Evolutionary conservation across 192 early-diverging fungal genomes (phyloP), one percentile per base, ranked within the genome.

Genomic region (Coemansia sp.): DNA sequence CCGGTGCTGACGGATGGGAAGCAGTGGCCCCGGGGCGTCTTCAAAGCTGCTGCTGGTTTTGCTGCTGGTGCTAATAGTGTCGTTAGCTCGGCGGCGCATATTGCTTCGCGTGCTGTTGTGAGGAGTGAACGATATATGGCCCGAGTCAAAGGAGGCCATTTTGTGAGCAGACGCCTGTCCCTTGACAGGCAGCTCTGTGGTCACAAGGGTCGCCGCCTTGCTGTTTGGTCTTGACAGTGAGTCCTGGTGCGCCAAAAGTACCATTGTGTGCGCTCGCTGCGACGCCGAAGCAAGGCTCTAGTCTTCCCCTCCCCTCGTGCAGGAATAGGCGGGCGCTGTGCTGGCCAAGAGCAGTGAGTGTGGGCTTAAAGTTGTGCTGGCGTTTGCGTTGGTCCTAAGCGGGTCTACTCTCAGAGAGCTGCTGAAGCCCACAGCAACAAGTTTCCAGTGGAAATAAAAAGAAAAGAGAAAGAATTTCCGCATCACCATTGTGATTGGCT

Each of bases 1-100:
- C 18, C 68, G 40, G 23, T 50, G 37, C 28, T 70, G 68, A 48
- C 74, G 63, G 26, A 77, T 77, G 30, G 74, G 74, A 16, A 77
- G 60, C 52, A 77, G 59, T 1, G 74, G 74, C 10, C 74, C 64
- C 15, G 63, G 55, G 14, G 47, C 20, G 49, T 70, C 74, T 55
- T 70, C 74, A 21, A 50, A 61, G 41, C 43, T 55, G 54, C 57
- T 45, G 52, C 54, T 69, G 60, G 43, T 33, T 28, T 36, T 36
- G 49, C 33, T 36, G 67, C 53, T 33, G 55, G 14, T 12, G 48
- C 45, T 46, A 14, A 31, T 56, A 21, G 42, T 36, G 50, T 40
- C 48, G 49, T 48, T 49, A 16, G 21, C 31, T 15, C 19, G n/a
- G 42, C 55, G 55, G 10, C 55, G 55, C 30, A 16, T 35, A 15